Base-by-base conservation (phyloP, 2,329 filamentous ascomycete species). In the Parastagonospora nodorum region DNA sequence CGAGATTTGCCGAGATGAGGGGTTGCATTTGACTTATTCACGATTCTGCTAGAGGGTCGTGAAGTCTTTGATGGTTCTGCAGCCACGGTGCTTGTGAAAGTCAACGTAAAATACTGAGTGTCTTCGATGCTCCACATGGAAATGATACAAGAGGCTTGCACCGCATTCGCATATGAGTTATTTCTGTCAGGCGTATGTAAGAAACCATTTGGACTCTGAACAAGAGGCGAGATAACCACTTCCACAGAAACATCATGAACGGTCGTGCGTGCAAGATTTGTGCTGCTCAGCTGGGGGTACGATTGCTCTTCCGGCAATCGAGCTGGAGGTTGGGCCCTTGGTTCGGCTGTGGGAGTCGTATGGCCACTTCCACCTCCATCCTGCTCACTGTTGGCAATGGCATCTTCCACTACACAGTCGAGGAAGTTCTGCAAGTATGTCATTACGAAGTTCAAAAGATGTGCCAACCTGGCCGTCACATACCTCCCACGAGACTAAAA, bases 61-160 rank as follows among this genome's bases (percentile, higher is more conserved):
- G 60, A 24, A 28, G 32, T 60, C 19, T 45, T 52, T 19, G 47
- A 29, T 29, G 54, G 7, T 2, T 58, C 56, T n/a, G 56, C 57
- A 16, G 58, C 33, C 41, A 60, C 60, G 12, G 83, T 81, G 53
- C 81, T 85, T 9, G 88, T 92, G 53, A 92, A 92, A 0, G 88
- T 90, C 50, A 92, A 75, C 1, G 87, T 91, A 66, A 86, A 92
- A 71, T 87, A 91, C 8, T 81, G 84, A 58, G 86, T 82, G 15
- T 81, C 79, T 36, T 88, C 84, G 33, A 88, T 83, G n/a, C 83
- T 78, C 86, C 88, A 92, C 6, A 89, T 82, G 0, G 86, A 88
- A 16, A 92, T 84, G 40, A 91, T 89, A 86, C 92, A 89, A 57
- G 87, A 88, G 16, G 88, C 86, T 55, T 84, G 83, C 0, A 84